Evolutionary conservation across 345 rosid genomes (phyloP), one percentile per base, ranked within the genome.

Genomic region (Ricinus communis): DNA sequence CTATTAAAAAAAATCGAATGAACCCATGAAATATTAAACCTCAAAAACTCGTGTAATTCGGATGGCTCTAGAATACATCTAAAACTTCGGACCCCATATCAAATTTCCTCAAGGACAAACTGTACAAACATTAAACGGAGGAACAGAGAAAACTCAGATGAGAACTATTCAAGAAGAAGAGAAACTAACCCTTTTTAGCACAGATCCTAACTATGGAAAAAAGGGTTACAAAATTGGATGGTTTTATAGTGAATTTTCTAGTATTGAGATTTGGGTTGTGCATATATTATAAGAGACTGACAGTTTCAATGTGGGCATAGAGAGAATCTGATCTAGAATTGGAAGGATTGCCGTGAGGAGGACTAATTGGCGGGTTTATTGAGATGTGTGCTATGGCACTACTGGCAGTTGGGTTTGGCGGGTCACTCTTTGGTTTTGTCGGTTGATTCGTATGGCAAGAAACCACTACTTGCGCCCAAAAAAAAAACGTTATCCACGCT

Each of bases 291-390:
- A 21, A 12, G 46, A 15, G 60, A 76, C 76, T 71, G 82, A 68
- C 58, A 70, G 40, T 53, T 79, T 58, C 73, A 65, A 76, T 46
- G 72, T 50, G 65, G 61, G 54, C 9, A 19, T 3, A 15, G 51
- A 56, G 66, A 68, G 66, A 69, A 69, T 78, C 78, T 50, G 82
- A 73, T 73, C 70, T 73, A 60, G 58, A 72, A 62, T 10, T 7
- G 65, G 66, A 33, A 40, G 53, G 51, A 30, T 33, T 33, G 38
- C 65, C 2, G 66, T 8, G 71, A 41, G 53, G 45, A 41, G 53
- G 45, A 30, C 65, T 30, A 51, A 31, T 21, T 47, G 55, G 49
- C 47, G 45, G 65, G 54, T 33, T 60, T 58, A 13, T 79, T 65
- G 76, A 67, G 62, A 73, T 73, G 74, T 24, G 82, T 57, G 70